Evolutionary conservation across 1,284 basidiomycete species (phyloP).

Genomic region (Neolentinus lepideus): DNA sequence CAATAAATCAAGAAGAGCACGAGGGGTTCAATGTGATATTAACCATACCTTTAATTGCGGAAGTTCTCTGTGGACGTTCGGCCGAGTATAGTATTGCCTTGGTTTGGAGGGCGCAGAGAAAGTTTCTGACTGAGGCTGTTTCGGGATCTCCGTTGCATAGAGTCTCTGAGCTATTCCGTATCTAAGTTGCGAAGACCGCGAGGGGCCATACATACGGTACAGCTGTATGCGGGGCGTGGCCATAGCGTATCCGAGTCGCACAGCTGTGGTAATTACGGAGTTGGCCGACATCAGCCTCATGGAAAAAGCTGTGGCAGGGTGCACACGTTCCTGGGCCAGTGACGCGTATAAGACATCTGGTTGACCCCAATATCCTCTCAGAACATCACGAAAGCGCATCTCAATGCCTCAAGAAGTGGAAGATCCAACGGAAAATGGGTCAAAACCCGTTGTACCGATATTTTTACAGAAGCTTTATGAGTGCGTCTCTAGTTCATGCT

Average conservation of each 20-base stretch:
- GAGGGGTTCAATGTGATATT: background rate
- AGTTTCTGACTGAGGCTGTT: slow-evolving; percentile 21
- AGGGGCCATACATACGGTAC: background rate
- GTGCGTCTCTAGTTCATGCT: slow-evolving; percentile 37
- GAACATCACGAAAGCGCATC: no score
- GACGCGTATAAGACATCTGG: no score
- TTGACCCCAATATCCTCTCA: no score
- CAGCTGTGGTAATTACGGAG: no score
- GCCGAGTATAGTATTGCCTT: slow-evolving; percentile 26
- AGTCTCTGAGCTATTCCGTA: background rate
- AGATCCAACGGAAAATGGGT: background rate
- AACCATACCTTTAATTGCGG: slow-evolving; percentile 19
- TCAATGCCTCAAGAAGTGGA: background rate
- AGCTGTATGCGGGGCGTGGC: background rate
- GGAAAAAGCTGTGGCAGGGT: no score
- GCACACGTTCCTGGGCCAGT: no score
- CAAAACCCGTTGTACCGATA: slow-evolving; percentile 54
- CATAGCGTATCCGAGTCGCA: background rate
- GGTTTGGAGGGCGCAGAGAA: slow-evolving; percentile 27
- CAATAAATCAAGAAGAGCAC: background rate
- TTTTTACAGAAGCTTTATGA: slow-evolving; percentile 92
- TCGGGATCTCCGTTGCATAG: background rate
- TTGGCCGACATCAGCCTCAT: no score
- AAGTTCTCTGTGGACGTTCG: slow-evolving; percentile 28
- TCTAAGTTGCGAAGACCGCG: background rate